Evolutionary conservation across 2,329 filamentous ascomycete genomes (phyloP).

Genomic region (Claviceps digitariae): DNA sequence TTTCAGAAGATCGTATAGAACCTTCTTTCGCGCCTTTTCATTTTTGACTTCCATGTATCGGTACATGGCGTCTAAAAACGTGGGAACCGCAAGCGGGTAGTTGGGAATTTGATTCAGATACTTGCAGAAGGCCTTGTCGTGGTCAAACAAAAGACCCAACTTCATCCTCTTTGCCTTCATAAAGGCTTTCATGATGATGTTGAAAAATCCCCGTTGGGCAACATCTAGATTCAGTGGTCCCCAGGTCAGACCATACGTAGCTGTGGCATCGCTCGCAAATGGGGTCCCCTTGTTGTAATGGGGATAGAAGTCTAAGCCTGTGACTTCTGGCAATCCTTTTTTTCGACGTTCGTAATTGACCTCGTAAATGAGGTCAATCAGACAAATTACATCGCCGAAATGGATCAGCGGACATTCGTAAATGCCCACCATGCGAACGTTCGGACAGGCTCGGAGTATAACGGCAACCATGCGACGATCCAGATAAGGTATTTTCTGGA

Average conservation of each 20-base stretch:
- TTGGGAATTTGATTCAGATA: slow-evolving; percentile 19
- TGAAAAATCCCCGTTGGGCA: slow-evolving; percentile 20
- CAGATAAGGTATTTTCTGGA: slow-evolving; percentile 17
- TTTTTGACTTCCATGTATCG: slow-evolving; percentile 9
- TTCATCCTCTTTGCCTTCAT: slow-evolving; percentile 19
- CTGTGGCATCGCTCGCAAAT: slow-evolving; percentile 2
- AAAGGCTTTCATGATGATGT: slow-evolving; percentile 20
- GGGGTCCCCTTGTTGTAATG: slow-evolving; percentile 17
- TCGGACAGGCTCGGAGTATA: slow-evolving; percentile 19
- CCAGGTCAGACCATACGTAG: slow-evolving; percentile 20
- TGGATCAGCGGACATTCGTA: slow-evolving; percentile 25
- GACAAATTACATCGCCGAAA: slow-evolving; percentile 20
- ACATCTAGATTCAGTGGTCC: slow-evolving; percentile 10
- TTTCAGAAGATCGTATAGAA: slow-evolving; percentile 20
- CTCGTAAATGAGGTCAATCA: slow-evolving; percentile 23
- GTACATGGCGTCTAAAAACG: slow-evolving; percentile 21
- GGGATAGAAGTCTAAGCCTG: slow-evolving; percentile 21
- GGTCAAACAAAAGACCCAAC: slow-evolving; percentile 17
- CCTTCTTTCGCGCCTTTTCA: slow-evolving; percentile 7
- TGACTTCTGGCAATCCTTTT: slow-evolving; percentile 8
- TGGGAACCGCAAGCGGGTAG: slow-evolving; percentile 14
- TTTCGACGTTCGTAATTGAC: slow-evolving; percentile 16
- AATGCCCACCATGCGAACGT: slow-evolving; percentile 20
- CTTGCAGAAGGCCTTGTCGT: slow-evolving; percentile 15
- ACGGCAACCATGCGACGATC: slow-evolving; percentile 22